Evolutionary conservation across 2,329 filamentous ascomycete species (phyloP).

Genomic region (Ophiocordyceps robertsii): DNA sequence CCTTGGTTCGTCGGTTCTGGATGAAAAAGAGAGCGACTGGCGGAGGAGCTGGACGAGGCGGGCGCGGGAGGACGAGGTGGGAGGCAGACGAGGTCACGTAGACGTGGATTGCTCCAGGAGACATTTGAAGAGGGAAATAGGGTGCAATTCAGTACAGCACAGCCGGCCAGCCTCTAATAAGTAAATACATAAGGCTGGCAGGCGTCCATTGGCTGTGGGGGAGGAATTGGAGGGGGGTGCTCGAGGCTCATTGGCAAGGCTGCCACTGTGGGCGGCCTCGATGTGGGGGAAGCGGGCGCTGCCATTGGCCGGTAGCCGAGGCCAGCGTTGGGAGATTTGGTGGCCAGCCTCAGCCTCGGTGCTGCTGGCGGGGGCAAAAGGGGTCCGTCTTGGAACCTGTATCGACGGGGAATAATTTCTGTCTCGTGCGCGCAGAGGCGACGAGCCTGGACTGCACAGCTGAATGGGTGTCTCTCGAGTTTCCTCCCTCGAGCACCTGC

Average conservation of each 20-base stretch:
- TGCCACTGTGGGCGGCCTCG: constrained; percentile 7
- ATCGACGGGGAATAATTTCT: no score
- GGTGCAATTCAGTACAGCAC: no score
- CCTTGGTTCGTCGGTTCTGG: background rate
- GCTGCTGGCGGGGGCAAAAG: background rate
- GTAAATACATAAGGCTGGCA: constrained; percentile 12
- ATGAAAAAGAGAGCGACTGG: background rate
- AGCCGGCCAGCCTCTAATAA: background rate
- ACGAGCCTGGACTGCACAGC: background rate
- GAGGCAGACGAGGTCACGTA: background rate
- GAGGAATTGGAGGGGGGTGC: constrained; percentile 12
- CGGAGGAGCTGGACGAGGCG: background rate
- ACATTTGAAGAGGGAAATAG: constrained; percentile 9
- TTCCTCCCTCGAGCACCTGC: no score
- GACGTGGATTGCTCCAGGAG: background rate
- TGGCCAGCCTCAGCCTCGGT: background rate
- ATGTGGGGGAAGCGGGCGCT: constrained; percentile 6
- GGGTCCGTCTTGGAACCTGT: background rate
- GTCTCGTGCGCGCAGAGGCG: background rate
- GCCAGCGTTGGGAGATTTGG: background rate
- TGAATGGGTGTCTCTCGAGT: no score
- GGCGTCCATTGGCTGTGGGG: constrained; percentile 3
- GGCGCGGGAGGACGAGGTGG: background rate
- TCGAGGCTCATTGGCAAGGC: constrained; percentile 12
- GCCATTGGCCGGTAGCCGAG: constrained; percentile 16